Percentiles rank a stretch among this genome's conserved stretches.
phyloP scores from a whole-genome alignment of 1,139 yeast genomes.

The Lodderomyces pseudojiufengensis region DNA sequence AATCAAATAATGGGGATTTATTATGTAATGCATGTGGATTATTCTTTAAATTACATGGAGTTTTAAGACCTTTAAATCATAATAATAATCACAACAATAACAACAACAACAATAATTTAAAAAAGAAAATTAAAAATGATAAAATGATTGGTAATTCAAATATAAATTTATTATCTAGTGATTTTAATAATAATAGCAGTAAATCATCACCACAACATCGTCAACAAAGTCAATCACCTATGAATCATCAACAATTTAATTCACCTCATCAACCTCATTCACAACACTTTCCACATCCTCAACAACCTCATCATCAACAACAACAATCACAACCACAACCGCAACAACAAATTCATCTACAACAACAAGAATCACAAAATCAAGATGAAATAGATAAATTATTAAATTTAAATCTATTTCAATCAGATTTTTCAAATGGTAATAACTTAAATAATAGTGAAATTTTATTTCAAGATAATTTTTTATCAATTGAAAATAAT shows the following conservation, averaged over 20 bases:
- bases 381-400: conserved; percentile 42
- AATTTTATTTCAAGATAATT: neutral
- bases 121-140: conserved; percentile 1
- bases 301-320: conserved; percentile 3
- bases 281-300: neutral
- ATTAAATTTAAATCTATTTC: conserved; percentile 39
- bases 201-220: neutral
- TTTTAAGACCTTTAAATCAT: conserved; percentile 37
- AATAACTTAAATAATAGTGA: conserved; percentile 12
- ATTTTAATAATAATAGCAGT: neutral
- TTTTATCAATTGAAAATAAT: neutral
- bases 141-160: conserved; percentile 4
- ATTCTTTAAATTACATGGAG: conserved; percentile 45
- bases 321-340: conserved; percentile 1
- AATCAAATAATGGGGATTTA: conserved; percentile 41
- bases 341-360: neutral
- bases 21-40: conserved; percentile 49
- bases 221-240: conserved; percentile 2
- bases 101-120: neutral
- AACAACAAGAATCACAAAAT: conserved; percentile 5
- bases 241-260: neutral
- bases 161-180: conserved; percentile 3
- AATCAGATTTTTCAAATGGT: conserved; percentile 27
- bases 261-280: conserved; percentile 1
- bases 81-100: neutral